A percentile compares a stretch with the other conserved stretches of the same genome.
Evolutionary conservation across 2,329 filamentous ascomycete species (phyloP).

Genomic region (Ophiostoma quercus): DNA sequence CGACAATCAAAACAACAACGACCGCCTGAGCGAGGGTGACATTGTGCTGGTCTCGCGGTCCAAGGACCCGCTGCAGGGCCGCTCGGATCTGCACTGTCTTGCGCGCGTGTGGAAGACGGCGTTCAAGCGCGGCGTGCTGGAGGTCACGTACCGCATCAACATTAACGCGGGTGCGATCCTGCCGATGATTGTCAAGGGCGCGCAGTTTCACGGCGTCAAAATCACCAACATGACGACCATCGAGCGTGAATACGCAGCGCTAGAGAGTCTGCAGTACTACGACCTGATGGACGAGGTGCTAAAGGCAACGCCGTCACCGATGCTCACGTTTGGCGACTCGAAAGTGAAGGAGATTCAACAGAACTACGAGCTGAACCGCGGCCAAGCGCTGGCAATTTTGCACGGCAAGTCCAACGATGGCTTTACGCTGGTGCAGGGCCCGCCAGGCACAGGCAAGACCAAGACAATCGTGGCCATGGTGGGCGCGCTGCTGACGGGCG

Average conservation of each 20-base stretch:
- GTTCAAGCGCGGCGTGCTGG: constrained; percentile 73
- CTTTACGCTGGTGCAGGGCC: constrained; percentile 93
- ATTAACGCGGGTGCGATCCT: constrained; percentile 58
- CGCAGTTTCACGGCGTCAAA: constrained; percentile 68
- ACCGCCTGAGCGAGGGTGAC: constrained; percentile 68
- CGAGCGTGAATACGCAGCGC: constrained; percentile 88
- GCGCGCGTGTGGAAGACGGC: constrained; percentile 76
- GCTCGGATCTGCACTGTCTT: constrained; percentile 70
- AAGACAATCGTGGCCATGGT: constrained; percentile 98
- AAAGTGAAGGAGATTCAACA: constrained; percentile 63
- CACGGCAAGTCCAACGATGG: constrained; percentile 93
- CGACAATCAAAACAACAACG: constrained; percentile 42
- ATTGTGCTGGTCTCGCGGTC: constrained; percentile 79
- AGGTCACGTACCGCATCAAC: constrained; percentile 81
- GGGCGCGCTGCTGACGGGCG: constrained; percentile 69
- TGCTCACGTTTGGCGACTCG: constrained; percentile 73
- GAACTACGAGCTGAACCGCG: constrained; percentile 79
- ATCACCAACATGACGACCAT: constrained; percentile 91
- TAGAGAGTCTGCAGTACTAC: constrained; percentile 89
- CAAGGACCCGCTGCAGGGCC: constrained; percentile 61
- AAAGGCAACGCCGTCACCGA: constrained; percentile 80
- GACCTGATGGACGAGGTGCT: constrained; percentile 88
- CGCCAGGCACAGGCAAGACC: constrained; percentile 94
- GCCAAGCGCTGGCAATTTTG: constrained; percentile 85
- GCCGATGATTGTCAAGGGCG: constrained; percentile 61